Base-by-base conservation (phyloP, 108 stramenopile species). In the Discostella pseudostelligera region DNA sequence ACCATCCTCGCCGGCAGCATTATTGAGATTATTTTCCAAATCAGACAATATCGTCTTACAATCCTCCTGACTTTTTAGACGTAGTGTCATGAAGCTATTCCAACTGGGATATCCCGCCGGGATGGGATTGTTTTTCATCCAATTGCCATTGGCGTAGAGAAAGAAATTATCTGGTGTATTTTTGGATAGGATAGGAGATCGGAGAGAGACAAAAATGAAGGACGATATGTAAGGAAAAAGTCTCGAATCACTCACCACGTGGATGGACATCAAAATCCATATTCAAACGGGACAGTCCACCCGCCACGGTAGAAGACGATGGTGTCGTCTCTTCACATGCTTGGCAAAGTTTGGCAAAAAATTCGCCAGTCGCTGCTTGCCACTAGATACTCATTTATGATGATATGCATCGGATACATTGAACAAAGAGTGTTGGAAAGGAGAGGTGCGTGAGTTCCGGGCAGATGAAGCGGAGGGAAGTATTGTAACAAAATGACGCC, bases 101-200 rank as follows among this genome's bases (percentile, higher is more conserved):
- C 91, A 92, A 29, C 69, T 66, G 20, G 87, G 79, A 78, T 92
- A 92, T 22, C 71, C 87, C 12, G 69, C n/a, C 24, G 91, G 91
- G 39, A 92, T 92, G 49, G 88, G 91, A 83, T 92, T 92, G 14
- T 83, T 72, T 21, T 78, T 62, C 50, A 87, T 77, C 91, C 91
- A 92, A 9, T 69, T 75, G 0, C 86, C 86, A 62, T 92, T 92
- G 48, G 88, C 65, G 39, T 85, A 89, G 0, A 37, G 17, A 57
- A 76, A 92, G 63, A 92, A 92, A 59, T 92, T 79, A 28, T 53
- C 56, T 17, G 59, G 21, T 39, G 57, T 44, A 16, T 2, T 44
- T 44, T 44, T 44, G 13, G 2, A 16, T 44, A 20, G 8, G 3
- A 20, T 3, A 9, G 25, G 53, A 14, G 29, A 20, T 3, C 3